These are phyloP conservation scores for Hypoxylon sp. DNA, from an alignment of 2,329 filamentous ascomycete species.

Conservation along the genomic window DNA sequence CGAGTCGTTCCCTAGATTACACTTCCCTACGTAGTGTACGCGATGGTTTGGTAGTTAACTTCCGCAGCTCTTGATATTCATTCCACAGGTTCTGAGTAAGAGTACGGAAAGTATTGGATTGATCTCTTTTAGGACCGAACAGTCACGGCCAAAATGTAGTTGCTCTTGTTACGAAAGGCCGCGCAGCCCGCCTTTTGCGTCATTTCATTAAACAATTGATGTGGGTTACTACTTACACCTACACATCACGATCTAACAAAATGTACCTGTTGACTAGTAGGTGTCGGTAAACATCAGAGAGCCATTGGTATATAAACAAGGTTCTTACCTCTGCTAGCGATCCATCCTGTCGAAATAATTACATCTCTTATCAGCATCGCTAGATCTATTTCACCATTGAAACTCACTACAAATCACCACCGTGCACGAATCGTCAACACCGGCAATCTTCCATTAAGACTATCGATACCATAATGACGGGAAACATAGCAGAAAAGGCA, in stretches of 20 bases:
- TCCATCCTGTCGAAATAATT: not conserved
- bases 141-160: not conserved
- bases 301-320: not conserved
- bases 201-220: not conserved
- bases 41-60: not conserved
- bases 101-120: not conserved
- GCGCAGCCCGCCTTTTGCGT: not conserved
- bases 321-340: not conserved
- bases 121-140: not conserved
- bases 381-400: not conserved
- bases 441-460: not conserved
- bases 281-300: not conserved
- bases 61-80: not conserved
- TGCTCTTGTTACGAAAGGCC: not conserved
- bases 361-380: not conserved
- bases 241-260: not conserved
- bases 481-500: not conserved
- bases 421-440: not conserved
- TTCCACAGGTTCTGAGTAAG: not conserved
- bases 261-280: not conserved
- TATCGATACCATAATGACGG: not conserved
- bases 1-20: too few species aligned
- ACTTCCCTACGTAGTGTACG: not conserved
- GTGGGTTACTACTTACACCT: not conserved
- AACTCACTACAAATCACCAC: not conserved